Evolutionary conservation across 2,329 filamentous ascomycete species (phyloP).

Genomic region (Stagonosporopsis vannaccii): DNA sequence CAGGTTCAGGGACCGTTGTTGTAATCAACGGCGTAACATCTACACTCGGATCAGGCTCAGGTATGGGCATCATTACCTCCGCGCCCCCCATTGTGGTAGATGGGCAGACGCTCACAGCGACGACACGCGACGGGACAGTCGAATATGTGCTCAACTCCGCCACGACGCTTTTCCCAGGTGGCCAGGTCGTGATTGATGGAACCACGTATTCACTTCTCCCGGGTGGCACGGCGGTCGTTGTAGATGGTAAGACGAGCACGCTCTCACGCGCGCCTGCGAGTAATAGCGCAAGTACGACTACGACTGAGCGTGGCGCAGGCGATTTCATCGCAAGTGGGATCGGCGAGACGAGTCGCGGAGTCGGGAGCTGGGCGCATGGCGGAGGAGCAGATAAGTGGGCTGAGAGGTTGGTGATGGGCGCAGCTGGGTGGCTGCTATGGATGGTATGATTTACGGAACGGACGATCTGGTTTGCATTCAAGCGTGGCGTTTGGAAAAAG

Average conservation of each 20-base stretch:
- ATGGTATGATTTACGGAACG: constrained; percentile 24
- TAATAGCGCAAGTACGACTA: constrained; percentile 35
- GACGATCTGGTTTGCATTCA: constrained; percentile 3
- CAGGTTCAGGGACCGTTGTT: constrained; percentile 34
- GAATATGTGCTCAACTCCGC: constrained; percentile 34
- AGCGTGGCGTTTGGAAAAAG: constrained; percentile 8
- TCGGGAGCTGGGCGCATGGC: constrained; percentile 2
- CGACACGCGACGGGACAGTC: constrained; percentile 32
- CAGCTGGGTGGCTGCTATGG: constrained; percentile 40
- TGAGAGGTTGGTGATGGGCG: constrained; percentile 35
- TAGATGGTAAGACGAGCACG: constrained; percentile 44
- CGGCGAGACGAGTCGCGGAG: constrained; percentile 17
- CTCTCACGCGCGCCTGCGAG: constrained; percentile 34
- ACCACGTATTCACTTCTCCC: constrained; percentile 41
- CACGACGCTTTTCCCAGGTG: constrained; percentile 35
- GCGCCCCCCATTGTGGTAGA: constrained; percentile 37
- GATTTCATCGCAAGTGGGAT: constrained; percentile 15
- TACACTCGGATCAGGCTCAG: constrained; percentile 22
- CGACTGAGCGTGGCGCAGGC: constrained; percentile 16
- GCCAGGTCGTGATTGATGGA: constrained; percentile 33
- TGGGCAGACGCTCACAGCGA: constrained; percentile 36
- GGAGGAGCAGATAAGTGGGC: constrained; percentile 34
- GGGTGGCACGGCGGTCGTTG: constrained; percentile 37
- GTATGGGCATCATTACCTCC: constrained; percentile 21
- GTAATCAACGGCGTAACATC: constrained; percentile 39